Evolutionary conservation across 2,329 filamentous ascomycete species (phyloP).

Genomic region (Calonectria pteridis): DNA sequence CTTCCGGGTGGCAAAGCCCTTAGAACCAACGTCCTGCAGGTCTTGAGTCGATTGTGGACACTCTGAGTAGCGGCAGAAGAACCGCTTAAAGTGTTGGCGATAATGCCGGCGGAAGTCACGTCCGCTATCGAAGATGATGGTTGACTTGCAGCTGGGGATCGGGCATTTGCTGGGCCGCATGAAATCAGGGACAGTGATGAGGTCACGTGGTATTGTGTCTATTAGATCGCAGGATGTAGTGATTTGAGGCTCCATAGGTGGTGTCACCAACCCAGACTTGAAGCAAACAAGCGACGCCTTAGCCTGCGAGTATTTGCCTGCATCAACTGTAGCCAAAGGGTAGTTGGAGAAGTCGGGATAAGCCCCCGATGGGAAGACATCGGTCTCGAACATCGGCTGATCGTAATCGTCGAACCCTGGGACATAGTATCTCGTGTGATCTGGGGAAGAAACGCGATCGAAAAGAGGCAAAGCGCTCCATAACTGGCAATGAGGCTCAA

Average conservation of each 20-base stretch:
- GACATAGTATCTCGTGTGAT: background rate
- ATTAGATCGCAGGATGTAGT: background rate
- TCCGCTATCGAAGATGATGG: background rate
- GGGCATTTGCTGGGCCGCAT: background rate
- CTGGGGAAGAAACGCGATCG: background rate
- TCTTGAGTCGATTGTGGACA: slow-evolving; percentile 3
- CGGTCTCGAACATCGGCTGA: background rate
- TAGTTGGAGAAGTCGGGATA: background rate
- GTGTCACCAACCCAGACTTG: background rate
- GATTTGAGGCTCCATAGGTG: background rate
- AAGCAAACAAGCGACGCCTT: background rate
- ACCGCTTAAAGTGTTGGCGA: background rate
- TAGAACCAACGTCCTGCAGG: background rate
- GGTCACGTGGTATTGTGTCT: background rate
- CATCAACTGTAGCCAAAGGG: background rate
- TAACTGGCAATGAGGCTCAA: background rate
- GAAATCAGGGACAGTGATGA: background rate
- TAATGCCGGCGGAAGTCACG: slow-evolving; percentile 1
- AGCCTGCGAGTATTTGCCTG: background rate
- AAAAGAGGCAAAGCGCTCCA: background rate
- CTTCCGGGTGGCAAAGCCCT: background rate
- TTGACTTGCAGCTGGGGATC: slow-evolving; percentile 1
- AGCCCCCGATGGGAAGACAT: background rate
- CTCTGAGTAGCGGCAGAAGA: background rate
- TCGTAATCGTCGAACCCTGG: background rate